phyloP scores from a whole-genome alignment of 768 basidiomycete genomes.

The Tulasnella sp. region DNA sequence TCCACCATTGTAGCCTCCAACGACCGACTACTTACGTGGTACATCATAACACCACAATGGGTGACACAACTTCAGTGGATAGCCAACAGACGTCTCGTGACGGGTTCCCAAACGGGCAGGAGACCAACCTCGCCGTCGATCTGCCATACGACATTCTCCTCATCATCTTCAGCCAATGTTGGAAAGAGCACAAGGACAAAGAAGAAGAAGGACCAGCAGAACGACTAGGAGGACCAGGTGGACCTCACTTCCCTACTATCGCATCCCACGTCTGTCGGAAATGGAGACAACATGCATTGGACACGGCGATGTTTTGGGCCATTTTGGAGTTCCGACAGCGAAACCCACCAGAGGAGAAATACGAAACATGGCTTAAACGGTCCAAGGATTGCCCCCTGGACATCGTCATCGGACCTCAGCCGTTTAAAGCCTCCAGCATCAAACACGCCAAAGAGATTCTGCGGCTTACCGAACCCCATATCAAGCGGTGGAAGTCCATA shows the following conservation, averaged over 20 bases:
- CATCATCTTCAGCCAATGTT: not conserved
- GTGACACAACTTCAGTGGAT: too few species aligned
- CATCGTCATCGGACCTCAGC: not conserved
- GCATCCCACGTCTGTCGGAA: not conserved
- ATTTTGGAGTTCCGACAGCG: not conserved
- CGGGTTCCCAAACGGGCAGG: too few species aligned
- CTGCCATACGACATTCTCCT: not conserved
- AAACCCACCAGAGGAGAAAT: not conserved
- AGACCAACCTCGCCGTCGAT: not conserved
- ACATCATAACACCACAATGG: too few species aligned
- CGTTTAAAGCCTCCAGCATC: not conserved
- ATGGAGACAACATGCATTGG: slow-evolving; percentile 40
- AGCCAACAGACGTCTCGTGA: too few species aligned
- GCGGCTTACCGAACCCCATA: not conserved
- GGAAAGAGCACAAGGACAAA: not conserved
- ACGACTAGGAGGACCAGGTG: not conserved
- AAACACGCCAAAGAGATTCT: not conserved
- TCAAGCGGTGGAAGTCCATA: slow-evolving; percentile 46
- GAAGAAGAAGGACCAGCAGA: not conserved
- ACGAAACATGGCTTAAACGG: not conserved
- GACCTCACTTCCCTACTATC: not conserved
- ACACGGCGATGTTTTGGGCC: slow-evolving; percentile 38
- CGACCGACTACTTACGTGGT: too few species aligned
- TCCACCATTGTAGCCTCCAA: too few species aligned
- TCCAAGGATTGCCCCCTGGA: not conserved